These are phyloP conservation scores for Collybiopsis luxurians DNA, from an alignment of 768 basidiomycete genomes.

Conservation along the genomic window DNA sequence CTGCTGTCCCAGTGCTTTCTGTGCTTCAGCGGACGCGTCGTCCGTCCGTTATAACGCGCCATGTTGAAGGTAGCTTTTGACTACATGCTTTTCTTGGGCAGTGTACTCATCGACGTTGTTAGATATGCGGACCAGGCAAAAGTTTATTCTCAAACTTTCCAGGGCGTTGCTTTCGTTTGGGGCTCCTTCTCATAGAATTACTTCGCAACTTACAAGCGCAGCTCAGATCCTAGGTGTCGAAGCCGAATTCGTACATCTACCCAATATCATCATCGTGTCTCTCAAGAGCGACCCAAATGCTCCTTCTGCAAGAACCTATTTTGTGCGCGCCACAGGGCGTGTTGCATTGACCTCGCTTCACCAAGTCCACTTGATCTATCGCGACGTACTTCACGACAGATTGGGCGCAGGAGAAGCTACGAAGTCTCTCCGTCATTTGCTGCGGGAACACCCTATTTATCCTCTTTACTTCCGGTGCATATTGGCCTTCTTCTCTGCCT, in stretches of 20 bases:
- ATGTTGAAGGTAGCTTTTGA: slow-evolving; percentile 41
- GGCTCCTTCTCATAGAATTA: slow-evolving; percentile 91
- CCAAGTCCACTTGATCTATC: slow-evolving; percentile 80
- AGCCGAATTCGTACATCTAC: slow-evolving; percentile 82
- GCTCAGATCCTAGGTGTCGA: slow-evolving; percentile 75
- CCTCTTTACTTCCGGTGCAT: slow-evolving; percentile 62
- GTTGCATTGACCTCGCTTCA: slow-evolving; percentile 83
- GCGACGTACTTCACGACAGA: slow-evolving; percentile 81
- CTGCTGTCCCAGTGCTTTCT: slow-evolving; percentile 19
- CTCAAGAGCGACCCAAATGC: slow-evolving; percentile 74
- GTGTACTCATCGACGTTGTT: not conserved
- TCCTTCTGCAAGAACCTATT: slow-evolving; percentile 71
- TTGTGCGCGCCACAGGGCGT: slow-evolving; percentile 78
- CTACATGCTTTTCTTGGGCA: not conserved
- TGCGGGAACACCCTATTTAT: slow-evolving; percentile 68
- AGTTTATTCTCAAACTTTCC: slow-evolving; percentile 83
- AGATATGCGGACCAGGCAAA: slow-evolving; percentile 50
- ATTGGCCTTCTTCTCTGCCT: slow-evolving; percentile 74
- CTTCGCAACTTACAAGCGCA: slow-evolving; percentile 81
- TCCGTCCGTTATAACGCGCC: slow-evolving; percentile 35
- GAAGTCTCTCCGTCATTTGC: slow-evolving; percentile 57
- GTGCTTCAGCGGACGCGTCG: slow-evolving; percentile 30
- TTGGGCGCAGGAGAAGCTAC: slow-evolving; percentile 74
- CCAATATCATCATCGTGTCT: slow-evolving; percentile 75
- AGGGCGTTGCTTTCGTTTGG: slow-evolving; percentile 90